A percentile compares a stretch with the other conserved stretches of the same genome.
Evolutionary conservation across 179 eudicot species (phyloP).

Genomic region (Vitellaria paradoxa): DNA sequence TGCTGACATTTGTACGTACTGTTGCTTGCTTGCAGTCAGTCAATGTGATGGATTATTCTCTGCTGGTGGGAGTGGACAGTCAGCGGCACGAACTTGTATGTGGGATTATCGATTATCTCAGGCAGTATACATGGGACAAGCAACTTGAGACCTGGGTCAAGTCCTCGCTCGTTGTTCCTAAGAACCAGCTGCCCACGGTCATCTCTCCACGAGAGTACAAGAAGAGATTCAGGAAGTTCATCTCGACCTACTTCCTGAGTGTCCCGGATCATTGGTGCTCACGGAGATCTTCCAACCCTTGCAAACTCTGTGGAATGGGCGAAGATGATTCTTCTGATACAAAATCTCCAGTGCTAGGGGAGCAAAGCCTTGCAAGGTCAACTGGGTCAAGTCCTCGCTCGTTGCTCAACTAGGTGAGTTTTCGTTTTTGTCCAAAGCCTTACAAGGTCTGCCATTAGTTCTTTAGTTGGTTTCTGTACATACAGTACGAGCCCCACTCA

Average conservation of each 20-base stretch:
- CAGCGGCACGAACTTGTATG: constrained; percentile 62
- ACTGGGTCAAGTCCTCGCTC: too few species aligned
- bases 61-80: constrained; percentile 85
- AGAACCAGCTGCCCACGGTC: constrained; percentile 70
- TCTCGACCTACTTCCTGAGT: constrained; percentile 64
- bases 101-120: constrained; percentile 87
- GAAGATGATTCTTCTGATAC: constrained; percentile 20
- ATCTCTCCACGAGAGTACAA: constrained; percentile 84
- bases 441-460: neutral
- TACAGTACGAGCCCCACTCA: constrained; percentile 13
- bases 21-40: constrained; percentile 47
- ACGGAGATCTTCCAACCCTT: constrained; percentile 59
- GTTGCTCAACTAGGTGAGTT: constrained; percentile 20
- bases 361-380: too few species aligned
- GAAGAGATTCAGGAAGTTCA: constrained; percentile 89
- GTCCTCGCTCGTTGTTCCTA: constrained; percentile 75
- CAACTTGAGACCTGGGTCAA: constrained; percentile 94
- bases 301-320: constrained; percentile 60
- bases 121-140: constrained; percentile 96
- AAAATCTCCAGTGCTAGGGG: constrained; percentile 30
- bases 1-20: neutral
- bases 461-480: constrained; percentile 11
- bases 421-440: neutral
- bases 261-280: constrained; percentile 96
- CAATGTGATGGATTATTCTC: constrained; percentile 93